phyloP scores from a whole-genome alignment of 257 asterid species.

The Prunella vulgaris region DNA sequence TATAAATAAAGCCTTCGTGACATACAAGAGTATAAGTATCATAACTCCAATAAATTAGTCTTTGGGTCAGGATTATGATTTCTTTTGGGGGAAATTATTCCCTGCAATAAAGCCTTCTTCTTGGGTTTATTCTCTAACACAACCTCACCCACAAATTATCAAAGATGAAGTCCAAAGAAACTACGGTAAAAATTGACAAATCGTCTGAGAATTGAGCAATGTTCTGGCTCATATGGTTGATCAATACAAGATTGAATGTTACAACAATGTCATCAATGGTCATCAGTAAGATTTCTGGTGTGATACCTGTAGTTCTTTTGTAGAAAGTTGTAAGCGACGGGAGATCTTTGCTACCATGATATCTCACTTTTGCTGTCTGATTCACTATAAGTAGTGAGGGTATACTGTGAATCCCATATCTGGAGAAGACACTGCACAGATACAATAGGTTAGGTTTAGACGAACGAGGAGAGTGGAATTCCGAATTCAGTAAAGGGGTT shows the following conservation, averaged over 20 bases:
- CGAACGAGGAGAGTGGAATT: not conserved
- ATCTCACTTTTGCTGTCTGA: constrained; percentile 41
- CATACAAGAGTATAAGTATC: too few relatives aligned
- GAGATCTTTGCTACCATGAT: constrained; percentile 61
- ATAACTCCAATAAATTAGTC: too few relatives aligned
- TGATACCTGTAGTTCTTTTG: constrained; percentile 62
- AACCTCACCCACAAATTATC: not conserved
- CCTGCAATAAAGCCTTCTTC: too few relatives aligned
- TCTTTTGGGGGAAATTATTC: too few relatives aligned
- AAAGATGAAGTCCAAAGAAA: constrained; percentile 6
- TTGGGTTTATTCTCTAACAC: too few relatives aligned
- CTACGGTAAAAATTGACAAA: not conserved
- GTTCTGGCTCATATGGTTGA: not conserved
- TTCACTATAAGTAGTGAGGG: constrained; percentile 69
- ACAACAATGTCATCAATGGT: not conserved
- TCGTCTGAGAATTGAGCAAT: not conserved
- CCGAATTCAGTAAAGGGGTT: not conserved
- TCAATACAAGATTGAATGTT: not conserved
- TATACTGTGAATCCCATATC: constrained; percentile 76
- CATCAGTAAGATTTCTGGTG: not conserved
- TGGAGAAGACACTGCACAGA: constrained; percentile 59
- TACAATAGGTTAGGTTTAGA: constrained; percentile 20
- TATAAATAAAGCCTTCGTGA: too few relatives aligned
- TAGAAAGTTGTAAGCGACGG: constrained; percentile 52
- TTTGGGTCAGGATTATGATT: too few relatives aligned